Evolutionary conservation across 371 early-diverging fungal species (phyloP), one percentile per base, ranked within the genome.

Genomic region (Entomophthora muscae): DNA sequence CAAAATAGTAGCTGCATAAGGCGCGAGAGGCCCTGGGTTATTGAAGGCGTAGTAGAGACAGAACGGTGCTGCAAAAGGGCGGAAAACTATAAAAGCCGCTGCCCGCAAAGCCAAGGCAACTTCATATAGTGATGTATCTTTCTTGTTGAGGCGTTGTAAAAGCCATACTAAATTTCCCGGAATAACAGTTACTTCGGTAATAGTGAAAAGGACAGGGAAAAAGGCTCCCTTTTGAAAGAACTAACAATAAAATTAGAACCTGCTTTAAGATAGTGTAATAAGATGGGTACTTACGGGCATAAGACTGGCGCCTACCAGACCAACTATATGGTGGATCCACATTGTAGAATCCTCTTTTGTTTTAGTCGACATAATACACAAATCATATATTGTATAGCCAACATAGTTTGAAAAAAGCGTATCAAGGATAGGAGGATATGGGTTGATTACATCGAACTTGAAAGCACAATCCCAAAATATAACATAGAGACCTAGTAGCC

Each of bases 121-220:
- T 10, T 31, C 31, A 24, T 28, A 61, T 3, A n/a, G n/a, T 22
- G 21, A 3, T 12, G 61, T 33, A 21, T 30, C 33, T 24, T 61
- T 61, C 61, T 29, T 32, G 22, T 61, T 26, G 10, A 61, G 23
- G 42, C 17, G 23, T 24, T 61, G 23, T 7, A 61, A 61, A 33
- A 21, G 17, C 61, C 61, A 61, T 17, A 61, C 61, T 7, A 61
- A 26, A 33, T 61, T 61, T 10, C 22, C 31, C 13, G 61, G 61
- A n/a, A 61, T 30, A 42, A 61, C 61, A 12, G 61, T 61, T 22
- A 61, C 12, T 61, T 61, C 61, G n/a, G 61, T 61, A 21, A 61
- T 61, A 24, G 30, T 28, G 42, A 61, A 61, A 17, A 61, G 23
- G 2, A 23, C 21, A 32, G 61, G 61, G 61, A 61, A 61, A 30